These are phyloP conservation scores for Boletellus deceptivus DNA, from an alignment of 1,284 basidiomycete genomes.

Conservation along the genomic window DNA sequence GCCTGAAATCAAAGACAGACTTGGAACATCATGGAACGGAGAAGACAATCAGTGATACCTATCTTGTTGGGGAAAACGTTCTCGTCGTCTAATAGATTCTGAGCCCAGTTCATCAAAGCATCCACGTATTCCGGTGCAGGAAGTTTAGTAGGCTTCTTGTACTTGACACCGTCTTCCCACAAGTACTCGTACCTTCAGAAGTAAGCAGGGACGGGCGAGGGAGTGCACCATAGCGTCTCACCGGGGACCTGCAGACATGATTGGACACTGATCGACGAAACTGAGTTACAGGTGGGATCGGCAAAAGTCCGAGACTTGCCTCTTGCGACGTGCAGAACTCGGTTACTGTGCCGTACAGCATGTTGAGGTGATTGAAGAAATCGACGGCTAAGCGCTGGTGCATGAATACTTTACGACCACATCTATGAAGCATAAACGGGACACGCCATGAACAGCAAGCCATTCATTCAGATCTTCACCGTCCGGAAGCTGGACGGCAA, in stretches of 20 bases:
- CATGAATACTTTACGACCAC: slow-evolving; percentile 3
- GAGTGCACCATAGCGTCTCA: slow-evolving; percentile 38
- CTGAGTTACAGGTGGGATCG: slow-evolving; percentile 5
- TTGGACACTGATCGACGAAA: slow-evolving; percentile 69
- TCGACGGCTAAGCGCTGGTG: slow-evolving; percentile 68
- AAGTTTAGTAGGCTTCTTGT: slow-evolving; percentile 91
- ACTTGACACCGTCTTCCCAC: slow-evolving; percentile 94
- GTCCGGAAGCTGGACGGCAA: slow-evolving; percentile 89
- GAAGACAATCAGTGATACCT: slow-evolving; percentile 46
- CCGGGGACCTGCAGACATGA: slow-evolving; percentile 99
- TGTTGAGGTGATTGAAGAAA: slow-evolving; percentile 95
- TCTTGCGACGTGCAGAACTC: slow-evolving; percentile 96
- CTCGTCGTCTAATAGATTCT: slow-evolving; percentile 91
- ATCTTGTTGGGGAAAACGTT: slow-evolving; percentile 93
- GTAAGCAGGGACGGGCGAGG: slow-evolving; percentile 13
- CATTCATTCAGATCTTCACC: slow-evolving; percentile 95
- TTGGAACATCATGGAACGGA: not conserved
- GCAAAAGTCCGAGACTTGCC: slow-evolving; percentile 44
- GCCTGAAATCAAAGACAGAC: slow-evolving; percentile 44
- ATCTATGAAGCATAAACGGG: not conserved
- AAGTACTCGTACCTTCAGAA: slow-evolving; percentile 84
- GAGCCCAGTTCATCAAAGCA: slow-evolving; percentile 98
- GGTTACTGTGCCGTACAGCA: slow-evolving; percentile 94
- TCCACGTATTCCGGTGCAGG: slow-evolving; percentile 97
- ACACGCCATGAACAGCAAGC: slow-evolving; percentile 92